These are phyloP conservation scores for Heteromeles arbutifolia DNA, from an alignment of 306 rosid species.

Conservation along the genomic window DNA sequence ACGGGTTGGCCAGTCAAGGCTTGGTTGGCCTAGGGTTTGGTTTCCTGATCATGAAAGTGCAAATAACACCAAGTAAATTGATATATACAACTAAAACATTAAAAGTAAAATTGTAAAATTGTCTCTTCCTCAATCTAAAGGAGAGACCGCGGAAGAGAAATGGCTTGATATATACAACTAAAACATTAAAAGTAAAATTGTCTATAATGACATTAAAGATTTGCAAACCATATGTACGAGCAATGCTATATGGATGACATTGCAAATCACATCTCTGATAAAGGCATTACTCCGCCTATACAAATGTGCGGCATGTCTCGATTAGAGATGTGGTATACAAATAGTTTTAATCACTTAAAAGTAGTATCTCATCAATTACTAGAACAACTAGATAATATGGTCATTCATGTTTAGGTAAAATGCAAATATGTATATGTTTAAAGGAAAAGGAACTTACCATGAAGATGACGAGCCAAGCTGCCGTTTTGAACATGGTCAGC, in stretches of 20 bases:
- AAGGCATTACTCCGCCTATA: neutral
- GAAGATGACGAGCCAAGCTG: conserved; percentile 69
- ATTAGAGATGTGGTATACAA: neutral
- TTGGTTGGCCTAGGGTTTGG: conserved; percentile 47
- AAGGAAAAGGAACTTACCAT: conserved; percentile 36
- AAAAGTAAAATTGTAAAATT: too few species aligned
- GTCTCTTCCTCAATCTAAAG: neutral
- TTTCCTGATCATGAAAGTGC: conserved; percentile 34
- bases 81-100: too few species aligned
- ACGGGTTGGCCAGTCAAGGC: conserved; percentile 71
- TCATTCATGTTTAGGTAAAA: neutral
- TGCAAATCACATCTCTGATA: neutral
- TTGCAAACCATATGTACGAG: neutral
- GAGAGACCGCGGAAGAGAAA: neutral
- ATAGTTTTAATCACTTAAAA: neutral
- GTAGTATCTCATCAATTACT: neutral
- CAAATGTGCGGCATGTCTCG: neutral
- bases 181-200: neutral
- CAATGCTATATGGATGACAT: neutral
- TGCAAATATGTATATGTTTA: neutral
- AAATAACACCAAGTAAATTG: neutral
- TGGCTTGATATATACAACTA: neutral
- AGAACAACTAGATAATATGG: neutral
- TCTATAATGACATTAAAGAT: neutral
- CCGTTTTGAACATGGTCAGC: conserved; percentile 46